Evolutionary conservation across 1,139 yeast genomes (phyloP).

Genomic region (Diutina scorzettiae): DNA sequence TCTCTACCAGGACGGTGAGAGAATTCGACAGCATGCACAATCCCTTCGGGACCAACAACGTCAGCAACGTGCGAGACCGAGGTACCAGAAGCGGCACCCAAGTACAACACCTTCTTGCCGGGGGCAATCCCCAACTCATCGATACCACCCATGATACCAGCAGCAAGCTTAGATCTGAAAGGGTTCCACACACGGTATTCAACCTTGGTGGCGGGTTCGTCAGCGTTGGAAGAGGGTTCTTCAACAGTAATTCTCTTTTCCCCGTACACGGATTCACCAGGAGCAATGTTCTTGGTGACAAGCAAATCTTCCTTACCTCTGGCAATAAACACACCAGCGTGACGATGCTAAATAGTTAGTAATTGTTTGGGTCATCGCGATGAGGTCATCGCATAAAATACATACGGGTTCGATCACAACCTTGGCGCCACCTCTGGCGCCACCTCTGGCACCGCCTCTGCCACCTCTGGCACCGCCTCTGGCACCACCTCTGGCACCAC

Average conservation of each 20-base stretch:
- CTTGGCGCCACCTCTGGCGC: conserved; percentile 73
- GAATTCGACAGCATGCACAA: conserved; percentile 97
- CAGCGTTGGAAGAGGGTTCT: conserved; percentile 59
- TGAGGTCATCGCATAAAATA: not conserved
- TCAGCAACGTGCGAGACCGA: conserved; percentile 98
- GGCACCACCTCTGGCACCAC: conserved; percentile 22
- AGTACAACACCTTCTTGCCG: conserved; percentile 91
- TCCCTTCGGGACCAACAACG: conserved; percentile 97
- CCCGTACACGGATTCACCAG: conserved; percentile 97
- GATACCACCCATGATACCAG: conserved; percentile 99
- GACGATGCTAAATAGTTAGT: conserved; percentile 47
- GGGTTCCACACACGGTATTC: conserved; percentile 99
- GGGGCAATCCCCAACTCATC: conserved; percentile 97
- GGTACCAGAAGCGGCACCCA: conserved; percentile 99
- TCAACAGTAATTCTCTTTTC: conserved; percentile 93
- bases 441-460: conserved; percentile 58
- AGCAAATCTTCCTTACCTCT: conserved; percentile 98
- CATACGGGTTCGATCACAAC: conserved; percentile 79
- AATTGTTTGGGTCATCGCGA: not conserved
- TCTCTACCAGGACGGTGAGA: conserved; percentile 99
- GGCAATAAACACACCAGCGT: conserved; percentile 95
- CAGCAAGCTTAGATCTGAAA: conserved; percentile 97
- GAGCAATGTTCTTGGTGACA: conserved; percentile 92
- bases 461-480: conserved; percentile 12
- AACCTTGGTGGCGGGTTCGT: conserved; percentile 78